Percentiles rank a stretch among this genome's conserved stretches.
Conservation (phyloP, 1,139 yeast genomes). For the Yamadazyma conglobata region DNA sequence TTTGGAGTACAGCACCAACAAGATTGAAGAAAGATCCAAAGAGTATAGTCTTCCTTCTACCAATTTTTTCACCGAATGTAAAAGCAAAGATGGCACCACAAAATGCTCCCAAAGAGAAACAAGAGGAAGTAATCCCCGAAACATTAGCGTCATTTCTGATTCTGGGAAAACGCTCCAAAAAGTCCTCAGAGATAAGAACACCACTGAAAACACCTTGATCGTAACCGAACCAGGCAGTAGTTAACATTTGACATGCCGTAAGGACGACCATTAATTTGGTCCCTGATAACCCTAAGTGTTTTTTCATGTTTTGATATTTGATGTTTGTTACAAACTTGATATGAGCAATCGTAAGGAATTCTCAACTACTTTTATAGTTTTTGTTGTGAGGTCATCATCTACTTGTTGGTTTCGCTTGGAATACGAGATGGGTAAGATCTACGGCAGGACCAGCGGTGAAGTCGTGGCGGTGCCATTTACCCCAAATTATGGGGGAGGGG, state of each 20-base stretch:
- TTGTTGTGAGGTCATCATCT: too few relatives aligned
- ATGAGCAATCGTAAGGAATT: too few relatives aligned
- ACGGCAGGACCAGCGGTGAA: background rate
- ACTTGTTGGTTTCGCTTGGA: too few relatives aligned
- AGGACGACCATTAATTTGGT: slow-evolving; percentile 11
- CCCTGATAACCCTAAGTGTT: slow-evolving; percentile 14
- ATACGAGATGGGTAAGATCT: background rate
- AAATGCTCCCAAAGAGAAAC: slow-evolving; percentile 33
- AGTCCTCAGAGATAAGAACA: slow-evolving; percentile 37
- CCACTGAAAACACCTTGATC: slow-evolving; percentile 76
- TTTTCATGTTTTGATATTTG: too few relatives aligned
- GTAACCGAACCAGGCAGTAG: slow-evolving; percentile 50
- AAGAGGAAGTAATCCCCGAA: slow-evolving; percentile 39
- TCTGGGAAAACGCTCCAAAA: slow-evolving; percentile 25
- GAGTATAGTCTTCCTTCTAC: slow-evolving; percentile 24
- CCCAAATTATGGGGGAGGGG: slow-evolving; percentile 2
- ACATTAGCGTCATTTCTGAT: slow-evolving; percentile 30
- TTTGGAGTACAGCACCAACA: slow-evolving; percentile 27
- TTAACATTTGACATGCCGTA: slow-evolving; percentile 14
- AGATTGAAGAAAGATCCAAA: slow-evolving; percentile 22
- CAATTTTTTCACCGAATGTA: slow-evolving; percentile 22
- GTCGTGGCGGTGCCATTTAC: too few relatives aligned
- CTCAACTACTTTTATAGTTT: too few relatives aligned
- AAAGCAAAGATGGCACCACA: slow-evolving; percentile 29
- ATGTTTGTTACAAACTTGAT: too few relatives aligned